phyloP scores from a whole-genome alignment of 805 yeast species.

The Metschnikowia similis region DNA sequence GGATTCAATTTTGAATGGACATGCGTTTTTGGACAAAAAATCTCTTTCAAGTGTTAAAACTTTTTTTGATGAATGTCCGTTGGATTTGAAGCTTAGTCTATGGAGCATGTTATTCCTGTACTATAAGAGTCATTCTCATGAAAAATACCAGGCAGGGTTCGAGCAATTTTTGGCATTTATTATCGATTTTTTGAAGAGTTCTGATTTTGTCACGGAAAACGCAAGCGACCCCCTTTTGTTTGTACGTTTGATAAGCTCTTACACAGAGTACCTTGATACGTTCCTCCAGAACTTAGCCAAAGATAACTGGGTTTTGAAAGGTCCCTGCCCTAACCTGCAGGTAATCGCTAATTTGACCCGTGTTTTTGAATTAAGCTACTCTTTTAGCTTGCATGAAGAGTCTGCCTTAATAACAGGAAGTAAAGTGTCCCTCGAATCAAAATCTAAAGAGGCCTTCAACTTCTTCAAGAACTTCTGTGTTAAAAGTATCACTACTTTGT shows the following conservation, averaged over 20 bases:
- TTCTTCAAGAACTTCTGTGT: slow-evolving; percentile 45
- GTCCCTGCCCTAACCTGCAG: background rate
- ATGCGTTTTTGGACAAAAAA: slow-evolving; percentile 12
- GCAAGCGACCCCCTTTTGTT: slow-evolving; percentile 40
- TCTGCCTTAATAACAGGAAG: slow-evolving; percentile 35
- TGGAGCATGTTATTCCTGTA: slow-evolving; percentile 70
- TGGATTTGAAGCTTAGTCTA: slow-evolving; percentile 62
- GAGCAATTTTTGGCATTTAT: slow-evolving; percentile 48
- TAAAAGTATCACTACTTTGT: slow-evolving; percentile 32
- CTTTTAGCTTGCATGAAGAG: slow-evolving; percentile 52
- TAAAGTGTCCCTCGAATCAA: slow-evolving; percentile 38
- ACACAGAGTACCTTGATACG: slow-evolving; percentile 46
- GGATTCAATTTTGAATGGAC: slow-evolving; percentile 14
- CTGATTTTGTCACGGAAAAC: slow-evolving; percentile 12
- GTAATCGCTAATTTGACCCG: slow-evolving; percentile 21
- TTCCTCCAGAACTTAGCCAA: slow-evolving; percentile 24
- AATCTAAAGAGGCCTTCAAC: slow-evolving; percentile 41
- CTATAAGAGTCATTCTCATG: slow-evolving; percentile 34
- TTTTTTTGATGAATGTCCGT: slow-evolving; percentile 60
- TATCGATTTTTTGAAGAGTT: slow-evolving; percentile 27
- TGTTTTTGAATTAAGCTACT: slow-evolving; percentile 42
- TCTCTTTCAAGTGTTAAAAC: slow-evolving; percentile 47
- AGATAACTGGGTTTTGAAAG: slow-evolving; percentile 32
- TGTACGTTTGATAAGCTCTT: slow-evolving; percentile 49
- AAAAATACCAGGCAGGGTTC: slow-evolving; percentile 46